These are phyloP conservation scores for Nannizzia gypsea DNA, from an alignment of 2,329 filamentous ascomycete genomes.

Conservation along the genomic window DNA sequence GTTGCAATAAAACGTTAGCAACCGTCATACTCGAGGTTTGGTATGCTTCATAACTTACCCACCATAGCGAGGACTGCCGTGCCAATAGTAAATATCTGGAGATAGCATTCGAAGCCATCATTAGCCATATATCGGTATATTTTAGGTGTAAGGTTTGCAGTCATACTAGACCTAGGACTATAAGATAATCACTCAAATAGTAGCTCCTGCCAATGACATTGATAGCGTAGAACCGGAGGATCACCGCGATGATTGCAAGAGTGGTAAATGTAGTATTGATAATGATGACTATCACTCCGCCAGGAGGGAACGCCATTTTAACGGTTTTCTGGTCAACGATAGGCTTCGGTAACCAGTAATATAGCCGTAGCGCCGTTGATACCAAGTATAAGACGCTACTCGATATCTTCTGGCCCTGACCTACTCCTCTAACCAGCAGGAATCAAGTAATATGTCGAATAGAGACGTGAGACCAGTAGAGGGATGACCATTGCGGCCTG, in stretches of 20 bases:
- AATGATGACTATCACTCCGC: not conserved
- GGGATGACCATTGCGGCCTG: not conserved
- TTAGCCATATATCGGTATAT: not conserved
- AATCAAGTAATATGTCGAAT: not conserved
- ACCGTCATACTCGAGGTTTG: not conserved
- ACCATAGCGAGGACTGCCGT: not conserved
- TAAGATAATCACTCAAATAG: conserved; percentile 1
- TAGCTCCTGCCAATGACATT: not conserved
- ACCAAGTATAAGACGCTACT: not conserved
- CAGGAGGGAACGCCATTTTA: not conserved
- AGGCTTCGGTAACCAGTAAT: not conserved
- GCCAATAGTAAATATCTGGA: not conserved
- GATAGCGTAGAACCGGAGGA: conserved; percentile 3
- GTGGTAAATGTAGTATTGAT: not conserved
- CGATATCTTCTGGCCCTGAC: not conserved
- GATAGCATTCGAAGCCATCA: not conserved
- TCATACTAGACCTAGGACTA: not conserved
- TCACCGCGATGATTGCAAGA: not conserved
- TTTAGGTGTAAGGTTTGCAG: not conserved
- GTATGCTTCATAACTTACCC: not conserved
- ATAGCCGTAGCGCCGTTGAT: not conserved
- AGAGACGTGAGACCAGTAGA: not conserved
- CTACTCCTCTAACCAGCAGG: not conserved
- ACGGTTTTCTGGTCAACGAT: not conserved
- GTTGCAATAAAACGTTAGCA: not conserved